These are phyloP conservation scores for Porpolomopsis calyptriformis DNA, from an alignment of 768 basidiomycete species.

Conservation along the genomic window DNA sequence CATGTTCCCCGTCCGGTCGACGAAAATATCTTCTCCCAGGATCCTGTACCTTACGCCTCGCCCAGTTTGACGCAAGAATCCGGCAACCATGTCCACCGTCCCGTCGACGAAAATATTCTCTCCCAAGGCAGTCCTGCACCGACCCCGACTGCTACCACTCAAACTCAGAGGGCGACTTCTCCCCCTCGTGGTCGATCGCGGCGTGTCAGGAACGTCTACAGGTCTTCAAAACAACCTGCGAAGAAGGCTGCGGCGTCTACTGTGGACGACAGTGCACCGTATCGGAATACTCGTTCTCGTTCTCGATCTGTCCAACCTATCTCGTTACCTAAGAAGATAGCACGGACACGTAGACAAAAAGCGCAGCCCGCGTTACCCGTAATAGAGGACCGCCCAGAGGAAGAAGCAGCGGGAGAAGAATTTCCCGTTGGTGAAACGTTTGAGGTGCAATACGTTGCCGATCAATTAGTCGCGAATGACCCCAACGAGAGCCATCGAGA, in stretches of 20 bases:
- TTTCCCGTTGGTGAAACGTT: not conserved
- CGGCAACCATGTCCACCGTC: no score
- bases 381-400: not conserved
- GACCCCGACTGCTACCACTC: no score
- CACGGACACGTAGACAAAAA: not conserved
- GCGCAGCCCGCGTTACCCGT: not conserved
- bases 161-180: no score
- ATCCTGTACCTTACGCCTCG: no score
- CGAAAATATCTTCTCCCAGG: not conserved
- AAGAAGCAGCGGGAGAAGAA: not conserved
- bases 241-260: not conserved
- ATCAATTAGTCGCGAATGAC: not conserved
- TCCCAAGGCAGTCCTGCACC: no score
- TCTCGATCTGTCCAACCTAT: not conserved
- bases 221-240: not conserved
- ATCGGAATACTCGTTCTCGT: conserved; percentile 4
- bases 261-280: not conserved
- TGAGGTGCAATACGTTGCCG: not conserved
- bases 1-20: not conserved
- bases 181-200: no score
- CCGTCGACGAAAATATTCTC: no score
- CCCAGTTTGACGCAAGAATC: no score
- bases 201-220: no score
- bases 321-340: not conserved
- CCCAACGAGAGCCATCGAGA: not conserved